phyloP scores from a whole-genome alignment of 352 stramenopile species.

The Pythium sukuiense region DNA sequence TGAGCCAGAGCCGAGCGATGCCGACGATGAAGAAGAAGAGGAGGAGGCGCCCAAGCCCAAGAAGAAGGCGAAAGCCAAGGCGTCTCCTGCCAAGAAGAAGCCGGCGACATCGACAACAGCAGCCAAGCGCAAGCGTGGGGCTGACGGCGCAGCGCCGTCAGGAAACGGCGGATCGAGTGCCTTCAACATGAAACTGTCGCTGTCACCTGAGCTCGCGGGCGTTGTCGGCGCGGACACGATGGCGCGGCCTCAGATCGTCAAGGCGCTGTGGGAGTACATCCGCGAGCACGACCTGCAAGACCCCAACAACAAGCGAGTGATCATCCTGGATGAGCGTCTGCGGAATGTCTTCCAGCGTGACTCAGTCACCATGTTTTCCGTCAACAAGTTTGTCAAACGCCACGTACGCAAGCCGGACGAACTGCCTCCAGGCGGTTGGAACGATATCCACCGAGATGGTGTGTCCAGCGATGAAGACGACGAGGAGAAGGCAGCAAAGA shows the following conservation, averaged over 20 bases:
- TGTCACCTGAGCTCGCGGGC: constrained; percentile 75
- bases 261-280: constrained; percentile 97
- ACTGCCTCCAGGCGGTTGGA: constrained; percentile 63
- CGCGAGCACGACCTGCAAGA: constrained; percentile 94
- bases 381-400: constrained; percentile 89
- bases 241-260: constrained; percentile 93
- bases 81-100: constrained; percentile 44
- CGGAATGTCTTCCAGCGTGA: constrained; percentile 77
- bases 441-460: constrained; percentile 72
- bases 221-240: constrained; percentile 87
- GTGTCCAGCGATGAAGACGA: constrained; percentile 82
- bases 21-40: constrained; percentile 49
- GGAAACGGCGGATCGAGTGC: constrained; percentile 35
- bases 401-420: constrained; percentile 78
- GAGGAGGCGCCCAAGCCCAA: constrained; percentile 36
- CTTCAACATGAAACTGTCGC: constrained; percentile 76
- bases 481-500: constrained; percentile 57
- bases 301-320: constrained; percentile 92
- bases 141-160: constrained; percentile 7
- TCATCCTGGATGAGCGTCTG: constrained; percentile 90
- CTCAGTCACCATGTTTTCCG: constrained; percentile 87
- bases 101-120: constrained; percentile 35
- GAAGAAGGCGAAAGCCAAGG: constrained; percentile 37
- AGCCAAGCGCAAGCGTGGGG: constrained; percentile 42
- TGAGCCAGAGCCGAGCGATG: constrained; percentile 40